Evolutionary conservation across 2,329 filamentous ascomycete species (phyloP).

Genomic region (Cladosporium sp.): DNA sequence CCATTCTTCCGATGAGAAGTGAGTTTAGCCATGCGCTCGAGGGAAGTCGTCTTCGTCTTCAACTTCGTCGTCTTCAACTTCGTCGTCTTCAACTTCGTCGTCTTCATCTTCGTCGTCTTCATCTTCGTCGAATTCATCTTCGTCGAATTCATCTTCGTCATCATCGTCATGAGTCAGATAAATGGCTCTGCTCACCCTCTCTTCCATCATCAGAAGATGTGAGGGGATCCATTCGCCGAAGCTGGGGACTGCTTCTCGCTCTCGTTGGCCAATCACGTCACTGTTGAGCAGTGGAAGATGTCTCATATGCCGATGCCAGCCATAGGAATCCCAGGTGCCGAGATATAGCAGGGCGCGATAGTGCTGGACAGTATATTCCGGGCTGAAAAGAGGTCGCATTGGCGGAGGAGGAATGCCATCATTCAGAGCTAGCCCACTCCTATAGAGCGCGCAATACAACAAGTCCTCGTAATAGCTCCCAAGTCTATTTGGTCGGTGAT

Average conservation of each 20-base stretch:
- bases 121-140: too few species aligned
- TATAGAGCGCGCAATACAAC: background rate
- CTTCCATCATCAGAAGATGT: background rate
- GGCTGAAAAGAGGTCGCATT: background rate
- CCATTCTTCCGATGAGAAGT: too few species aligned
- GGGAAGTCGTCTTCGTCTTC: too few species aligned
- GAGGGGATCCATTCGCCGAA: background rate
- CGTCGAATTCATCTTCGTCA: background rate
- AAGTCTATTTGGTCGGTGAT: rapidly evolving
- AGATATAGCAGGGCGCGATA: background rate
- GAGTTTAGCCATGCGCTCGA: too few species aligned
- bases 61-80: too few species aligned
- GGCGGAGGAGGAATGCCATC: background rate
- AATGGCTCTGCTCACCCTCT: background rate
- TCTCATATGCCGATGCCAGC: background rate
- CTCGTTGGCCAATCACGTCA: background rate
- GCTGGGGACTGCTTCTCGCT: background rate
- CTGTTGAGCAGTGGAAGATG: background rate
- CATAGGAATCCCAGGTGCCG: background rate
- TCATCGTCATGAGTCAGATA: background rate
- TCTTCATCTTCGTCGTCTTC: too few species aligned
- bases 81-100: too few species aligned
- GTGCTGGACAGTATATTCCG: background rate
- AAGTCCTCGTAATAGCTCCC: background rate
- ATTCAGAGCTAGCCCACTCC: background rate